These are phyloP conservation scores for Marvania coccoides DNA, from an alignment of 139 green algal genomes.

Conservation along the genomic window DNA sequence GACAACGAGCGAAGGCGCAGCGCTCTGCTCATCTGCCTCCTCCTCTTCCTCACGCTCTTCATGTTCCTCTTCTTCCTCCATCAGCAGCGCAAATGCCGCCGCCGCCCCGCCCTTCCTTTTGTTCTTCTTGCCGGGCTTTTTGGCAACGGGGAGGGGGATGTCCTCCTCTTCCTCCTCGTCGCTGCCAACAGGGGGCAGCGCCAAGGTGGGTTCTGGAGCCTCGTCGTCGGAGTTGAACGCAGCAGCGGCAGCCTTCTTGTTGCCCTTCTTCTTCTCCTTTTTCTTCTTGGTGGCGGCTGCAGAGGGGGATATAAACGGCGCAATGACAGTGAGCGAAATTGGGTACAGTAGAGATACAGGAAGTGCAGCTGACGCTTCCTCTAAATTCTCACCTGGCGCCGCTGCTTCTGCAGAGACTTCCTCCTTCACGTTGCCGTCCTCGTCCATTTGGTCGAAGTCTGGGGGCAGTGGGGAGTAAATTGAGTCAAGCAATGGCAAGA, in stretches of 20 bases:
- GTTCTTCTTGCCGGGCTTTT: constrained; percentile 21
- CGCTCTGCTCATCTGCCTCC: constrained; percentile 22
- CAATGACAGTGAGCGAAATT: neutral
- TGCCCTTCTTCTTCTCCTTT: constrained; percentile 56
- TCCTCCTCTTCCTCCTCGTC: constrained; percentile 35
- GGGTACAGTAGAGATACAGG: neutral
- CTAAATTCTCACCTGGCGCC: neutral
- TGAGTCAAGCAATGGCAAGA: neutral
- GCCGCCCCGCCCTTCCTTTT: constrained; percentile 30
- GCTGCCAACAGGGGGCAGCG: neutral
- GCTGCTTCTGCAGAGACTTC: neutral
- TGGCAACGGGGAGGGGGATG: neutral
- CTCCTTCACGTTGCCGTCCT: neutral
- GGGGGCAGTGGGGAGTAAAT: neutral
- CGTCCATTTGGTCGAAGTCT: neutral
- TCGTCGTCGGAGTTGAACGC: constrained; percentile 49
- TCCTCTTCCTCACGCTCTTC: constrained; percentile 29
- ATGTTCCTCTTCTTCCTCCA: constrained; percentile 21
- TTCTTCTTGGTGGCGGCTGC: constrained; percentile 26
- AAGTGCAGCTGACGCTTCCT: neutral
- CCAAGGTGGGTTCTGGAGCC: constrained; percentile 16
- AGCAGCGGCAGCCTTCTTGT: constrained; percentile 44
- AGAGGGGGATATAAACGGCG: neutral
- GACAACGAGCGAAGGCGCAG: constrained; percentile 13
- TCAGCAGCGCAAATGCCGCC: constrained; percentile 43